Conservation (phyloP, 1,139 yeast genomes). For the Pichia inconspicua region DNA sequence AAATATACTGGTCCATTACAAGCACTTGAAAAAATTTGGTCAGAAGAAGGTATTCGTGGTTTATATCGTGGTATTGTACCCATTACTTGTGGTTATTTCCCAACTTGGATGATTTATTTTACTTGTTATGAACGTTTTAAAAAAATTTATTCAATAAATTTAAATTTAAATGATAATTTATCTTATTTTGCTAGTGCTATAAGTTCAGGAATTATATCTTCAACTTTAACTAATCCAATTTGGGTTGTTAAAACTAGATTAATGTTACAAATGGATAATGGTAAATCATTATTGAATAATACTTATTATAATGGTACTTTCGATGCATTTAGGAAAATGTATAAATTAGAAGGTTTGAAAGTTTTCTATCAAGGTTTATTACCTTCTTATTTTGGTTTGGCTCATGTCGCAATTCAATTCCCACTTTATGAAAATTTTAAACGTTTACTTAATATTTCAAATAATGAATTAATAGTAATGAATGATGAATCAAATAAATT, state of each 20-base stretch:
- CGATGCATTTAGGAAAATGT: conserved; percentile 80
- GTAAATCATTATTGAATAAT: conserved; percentile 29
- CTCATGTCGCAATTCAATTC: conserved; percentile 95
- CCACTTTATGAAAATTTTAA: conserved; percentile 90
- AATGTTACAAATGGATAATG: conserved; percentile 72
- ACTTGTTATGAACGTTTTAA: conserved; percentile 81
- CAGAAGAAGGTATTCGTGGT: conserved; percentile 77
- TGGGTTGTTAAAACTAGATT: conserved; percentile 96
- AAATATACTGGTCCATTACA: conserved; percentile 50
- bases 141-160: conserved; percentile 33
- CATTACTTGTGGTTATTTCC: conserved; percentile 85
- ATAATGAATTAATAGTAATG: conserved; percentile 16
- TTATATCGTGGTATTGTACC: conserved; percentile 88
- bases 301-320: conserved; percentile 63
- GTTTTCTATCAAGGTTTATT: conserved; percentile 89
- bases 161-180: conserved; percentile 40
- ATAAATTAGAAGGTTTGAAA: conserved; percentile 63
- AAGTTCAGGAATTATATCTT: conserved; percentile 82
- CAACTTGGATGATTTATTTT: conserved; percentile 96
- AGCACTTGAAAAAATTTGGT: conserved; percentile 54
- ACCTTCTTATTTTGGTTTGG: conserved; percentile 82
- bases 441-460: conserved; percentile 32
- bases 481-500: conserved; percentile 1
- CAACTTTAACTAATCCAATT: conserved; percentile 87
- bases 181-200: conserved; percentile 75